phyloP scores from a whole-genome alignment of 2,329 filamentous ascomycete species.

The Aureobasidium vineae region DNA sequence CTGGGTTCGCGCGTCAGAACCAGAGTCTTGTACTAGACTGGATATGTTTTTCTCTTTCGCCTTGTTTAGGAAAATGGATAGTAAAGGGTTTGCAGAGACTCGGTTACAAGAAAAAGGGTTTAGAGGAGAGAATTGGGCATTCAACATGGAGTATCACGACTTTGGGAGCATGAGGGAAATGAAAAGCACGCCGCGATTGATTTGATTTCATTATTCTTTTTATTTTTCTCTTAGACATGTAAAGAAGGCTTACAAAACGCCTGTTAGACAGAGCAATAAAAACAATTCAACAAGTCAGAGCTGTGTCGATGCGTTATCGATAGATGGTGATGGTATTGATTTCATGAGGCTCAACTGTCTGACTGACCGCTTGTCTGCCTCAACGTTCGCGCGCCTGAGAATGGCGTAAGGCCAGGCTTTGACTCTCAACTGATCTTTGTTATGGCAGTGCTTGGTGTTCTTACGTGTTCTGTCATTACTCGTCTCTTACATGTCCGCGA shows the following conservation, averaged over 20 bases:
- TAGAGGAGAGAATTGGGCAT: conserved; percentile 12
- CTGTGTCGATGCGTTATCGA: not conserved
- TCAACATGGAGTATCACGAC: conserved; percentile 25
- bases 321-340: not conserved
- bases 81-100: not conserved
- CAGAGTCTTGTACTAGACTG: conserved; percentile 47
- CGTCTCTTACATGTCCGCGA: not conserved
- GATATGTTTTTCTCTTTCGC: not conserved
- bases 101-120: not conserved
- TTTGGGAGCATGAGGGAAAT: conserved; percentile 17
- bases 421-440: not conserved
- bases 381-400: not conserved
- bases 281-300: conserved; percentile 4
- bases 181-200: not conserved
- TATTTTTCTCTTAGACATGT: not conserved
- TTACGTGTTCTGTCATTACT: not conserved
- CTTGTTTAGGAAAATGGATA: not conserved
- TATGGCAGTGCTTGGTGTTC: not conserved
- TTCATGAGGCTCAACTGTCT: not conserved
- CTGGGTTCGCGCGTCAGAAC: conserved; percentile 54
- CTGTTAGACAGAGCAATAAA: not conserved
- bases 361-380: conserved; percentile 3
- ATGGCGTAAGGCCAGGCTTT: not conserved
- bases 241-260: not conserved
- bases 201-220: not conserved